These are phyloP conservation scores for Paramecium bursaria DNA, from an alignment of 73 alveolate species.

Conservation along the genomic window DNA sequence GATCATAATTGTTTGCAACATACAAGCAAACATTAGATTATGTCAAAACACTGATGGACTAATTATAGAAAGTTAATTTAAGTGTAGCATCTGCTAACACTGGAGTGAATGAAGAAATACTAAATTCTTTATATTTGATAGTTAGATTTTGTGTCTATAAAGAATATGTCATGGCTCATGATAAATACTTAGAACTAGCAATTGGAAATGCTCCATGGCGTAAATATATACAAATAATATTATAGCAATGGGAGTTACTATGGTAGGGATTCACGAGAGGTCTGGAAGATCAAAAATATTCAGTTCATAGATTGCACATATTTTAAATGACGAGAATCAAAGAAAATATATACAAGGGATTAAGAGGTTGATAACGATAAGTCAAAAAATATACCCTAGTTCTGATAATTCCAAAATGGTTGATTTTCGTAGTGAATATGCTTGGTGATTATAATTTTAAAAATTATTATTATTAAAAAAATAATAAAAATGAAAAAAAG, in stretches of 20 bases:
- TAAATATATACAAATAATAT: not conserved
- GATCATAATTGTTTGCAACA: constrained; percentile 73
- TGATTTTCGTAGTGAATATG: constrained; percentile 58
- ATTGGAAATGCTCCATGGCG: constrained; percentile 99
- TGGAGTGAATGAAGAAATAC: constrained; percentile 86
- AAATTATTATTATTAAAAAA: too few relatives aligned
- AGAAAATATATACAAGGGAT: constrained; percentile 91
- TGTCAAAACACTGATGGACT: constrained; percentile 87
- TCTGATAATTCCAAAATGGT: constrained; percentile 69
- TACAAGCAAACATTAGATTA: constrained; percentile 83
- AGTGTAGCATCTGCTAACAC: constrained; percentile 33
- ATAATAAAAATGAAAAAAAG: too few relatives aligned
- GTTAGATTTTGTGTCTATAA: constrained; percentile 88
- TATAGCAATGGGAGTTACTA: constrained; percentile 96
- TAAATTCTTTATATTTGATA: constrained; percentile 89
- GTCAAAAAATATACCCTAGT: constrained; percentile 84
- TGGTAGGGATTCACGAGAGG: constrained; percentile 99
- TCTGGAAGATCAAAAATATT: constrained; percentile 92
- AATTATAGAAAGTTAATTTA: constrained; percentile 74
- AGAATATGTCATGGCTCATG: constrained; percentile 96
- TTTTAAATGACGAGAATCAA: constrained; percentile 87
- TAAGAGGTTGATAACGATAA: constrained; percentile 90
- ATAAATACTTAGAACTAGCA: constrained; percentile 93
- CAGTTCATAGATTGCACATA: constrained; percentile 87
- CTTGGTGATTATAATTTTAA: constrained; percentile 33